Conservation (phyloP, 2,329 filamentous ascomycete species). For the Beauveria sp. region DNA sequence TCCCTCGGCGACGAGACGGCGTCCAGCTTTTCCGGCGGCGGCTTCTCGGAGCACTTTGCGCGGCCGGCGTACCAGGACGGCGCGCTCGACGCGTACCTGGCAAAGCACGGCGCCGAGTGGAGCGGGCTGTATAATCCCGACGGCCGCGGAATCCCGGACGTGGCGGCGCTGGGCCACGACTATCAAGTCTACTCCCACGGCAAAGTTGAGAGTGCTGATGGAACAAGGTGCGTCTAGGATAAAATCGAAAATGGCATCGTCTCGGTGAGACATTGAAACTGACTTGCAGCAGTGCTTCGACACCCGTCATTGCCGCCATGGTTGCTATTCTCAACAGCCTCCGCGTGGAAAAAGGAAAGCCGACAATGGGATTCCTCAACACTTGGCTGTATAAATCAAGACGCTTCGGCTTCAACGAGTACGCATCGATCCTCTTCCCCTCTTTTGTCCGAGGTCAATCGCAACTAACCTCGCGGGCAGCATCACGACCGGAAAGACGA, state of each 20-base stretch:
- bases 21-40: conserved; percentile 44
- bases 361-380: conserved; percentile 52
- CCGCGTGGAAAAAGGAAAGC: conserved; percentile 45
- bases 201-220: conserved; percentile 19
- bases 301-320: conserved; percentile 56
- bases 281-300: conserved; percentile 38
- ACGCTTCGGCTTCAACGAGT: conserved; percentile 27
- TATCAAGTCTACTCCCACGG: conserved; percentile 27
- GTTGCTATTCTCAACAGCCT: conserved; percentile 59
- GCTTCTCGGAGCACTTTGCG: conserved; percentile 40
- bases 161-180: conserved; percentile 44
- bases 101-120: conserved; percentile 39
- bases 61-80: conserved; percentile 37
- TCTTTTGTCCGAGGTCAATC: background rate
- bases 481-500: conserved; percentile 27
- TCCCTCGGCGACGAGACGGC: conserved; percentile 41
- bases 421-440: conserved; percentile 13
- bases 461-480: conserved; percentile 17
- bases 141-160: conserved; percentile 55
- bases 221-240: conserved; percentile 23
- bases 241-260: background rate
- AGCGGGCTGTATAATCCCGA: conserved; percentile 33
- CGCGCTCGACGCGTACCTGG: conserved; percentile 38
- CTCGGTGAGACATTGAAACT: background rate
- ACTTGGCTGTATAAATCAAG: conserved; percentile 47